A percentile compares a stretch with the other conserved stretches of the same genome.
These are phyloP conservation scores for Fusarium ambrosium DNA, from an alignment of 2,329 filamentous ascomycete genomes.

Conservation along the genomic window DNA sequence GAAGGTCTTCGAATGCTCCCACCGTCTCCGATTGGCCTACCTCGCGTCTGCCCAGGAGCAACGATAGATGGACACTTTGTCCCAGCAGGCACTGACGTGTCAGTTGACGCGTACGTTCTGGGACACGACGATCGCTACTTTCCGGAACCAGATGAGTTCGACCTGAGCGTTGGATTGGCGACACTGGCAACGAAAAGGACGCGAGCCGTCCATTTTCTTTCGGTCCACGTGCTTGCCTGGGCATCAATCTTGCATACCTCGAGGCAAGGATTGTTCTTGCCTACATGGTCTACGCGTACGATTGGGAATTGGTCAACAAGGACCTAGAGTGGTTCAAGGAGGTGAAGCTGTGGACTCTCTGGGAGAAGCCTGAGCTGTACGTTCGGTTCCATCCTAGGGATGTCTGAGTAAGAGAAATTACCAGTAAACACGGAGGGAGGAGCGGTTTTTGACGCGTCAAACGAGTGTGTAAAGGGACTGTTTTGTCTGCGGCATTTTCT, in stretches of 20 bases:
- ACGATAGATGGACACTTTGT: conserved; percentile 22
- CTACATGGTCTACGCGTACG: conserved; percentile 4
- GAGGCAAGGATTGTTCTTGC: conserved; percentile 6
- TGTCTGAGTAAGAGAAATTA: neutral
- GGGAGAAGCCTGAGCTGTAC: conserved; percentile 1
- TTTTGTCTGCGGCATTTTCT: neutral
- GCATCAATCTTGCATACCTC: conserved; percentile 4
- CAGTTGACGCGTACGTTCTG: conserved; percentile 3
- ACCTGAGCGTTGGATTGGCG: conserved; percentile 13
- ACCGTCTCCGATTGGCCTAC: conserved; percentile 10
- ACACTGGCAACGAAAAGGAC: neutral
- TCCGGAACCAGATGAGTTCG: conserved; percentile 6
- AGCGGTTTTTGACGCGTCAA: neutral
- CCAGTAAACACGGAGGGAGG: neutral
- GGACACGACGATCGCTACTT: conserved; percentile 17
- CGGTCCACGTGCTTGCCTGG: conserved; percentile 6
- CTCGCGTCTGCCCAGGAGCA: conserved; percentile 14
- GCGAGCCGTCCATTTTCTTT: conserved; percentile 11
- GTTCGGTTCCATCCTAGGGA: neutral
- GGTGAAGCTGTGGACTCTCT: neutral
- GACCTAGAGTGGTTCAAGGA: conserved; percentile 6
- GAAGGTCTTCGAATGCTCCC: conserved; percentile 31
- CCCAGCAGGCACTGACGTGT: conserved; percentile 23
- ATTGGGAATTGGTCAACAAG: conserved; percentile 16
- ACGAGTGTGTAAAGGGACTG: neutral